These are phyloP conservation scores for Cystoderma amianthinum DNA, from an alignment of 768 basidiomycete species.

Conservation along the genomic window DNA sequence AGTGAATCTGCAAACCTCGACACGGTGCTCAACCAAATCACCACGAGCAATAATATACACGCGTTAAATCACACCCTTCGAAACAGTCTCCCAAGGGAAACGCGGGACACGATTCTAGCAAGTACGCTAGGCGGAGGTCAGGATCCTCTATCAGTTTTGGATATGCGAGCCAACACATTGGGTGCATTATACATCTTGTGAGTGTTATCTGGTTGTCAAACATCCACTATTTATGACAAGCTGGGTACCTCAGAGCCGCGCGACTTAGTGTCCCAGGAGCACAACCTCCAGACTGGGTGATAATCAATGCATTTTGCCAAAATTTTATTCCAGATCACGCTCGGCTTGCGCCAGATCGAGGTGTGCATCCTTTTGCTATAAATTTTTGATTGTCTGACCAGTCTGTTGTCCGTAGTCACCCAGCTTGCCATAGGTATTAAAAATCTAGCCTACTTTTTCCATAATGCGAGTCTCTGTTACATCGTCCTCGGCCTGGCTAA, in stretches of 20 bases:
- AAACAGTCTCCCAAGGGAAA: conserved; percentile 45
- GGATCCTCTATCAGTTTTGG: conserved; percentile 60
- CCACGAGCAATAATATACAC: conserved; percentile 25
- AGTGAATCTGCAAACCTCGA: conserved; percentile 20
- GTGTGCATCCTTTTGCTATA: conserved; percentile 23
- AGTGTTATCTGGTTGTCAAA: conserved; percentile 20
- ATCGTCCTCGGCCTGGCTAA: neutral
- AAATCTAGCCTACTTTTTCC: conserved; percentile 34
- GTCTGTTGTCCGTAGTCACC: conserved; percentile 46
- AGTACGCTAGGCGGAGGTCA: conserved; percentile 48
- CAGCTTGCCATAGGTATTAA: conserved; percentile 59
- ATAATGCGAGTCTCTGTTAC: conserved; percentile 38
- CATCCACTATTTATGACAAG: neutral
- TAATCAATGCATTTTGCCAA: conserved; percentile 53
- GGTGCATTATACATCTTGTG: conserved; percentile 71
- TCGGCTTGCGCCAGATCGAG: conserved; percentile 61
- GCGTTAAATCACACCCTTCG: conserved; percentile 38
- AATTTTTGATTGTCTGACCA: neutral
- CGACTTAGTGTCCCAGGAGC: conserved; percentile 36
- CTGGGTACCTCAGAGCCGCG: conserved; percentile 39
- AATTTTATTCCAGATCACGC: conserved; percentile 59
- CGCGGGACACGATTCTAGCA: conserved; percentile 49
- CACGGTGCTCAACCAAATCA: conserved; percentile 38
- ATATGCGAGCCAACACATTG: conserved; percentile 50
- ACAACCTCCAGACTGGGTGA: conserved; percentile 30